A percentile compares a stretch with the other conserved stretches of the same genome.
Conservation (phyloP, 352 stramenopile species). For the Thraustotheca clavata region DNA sequence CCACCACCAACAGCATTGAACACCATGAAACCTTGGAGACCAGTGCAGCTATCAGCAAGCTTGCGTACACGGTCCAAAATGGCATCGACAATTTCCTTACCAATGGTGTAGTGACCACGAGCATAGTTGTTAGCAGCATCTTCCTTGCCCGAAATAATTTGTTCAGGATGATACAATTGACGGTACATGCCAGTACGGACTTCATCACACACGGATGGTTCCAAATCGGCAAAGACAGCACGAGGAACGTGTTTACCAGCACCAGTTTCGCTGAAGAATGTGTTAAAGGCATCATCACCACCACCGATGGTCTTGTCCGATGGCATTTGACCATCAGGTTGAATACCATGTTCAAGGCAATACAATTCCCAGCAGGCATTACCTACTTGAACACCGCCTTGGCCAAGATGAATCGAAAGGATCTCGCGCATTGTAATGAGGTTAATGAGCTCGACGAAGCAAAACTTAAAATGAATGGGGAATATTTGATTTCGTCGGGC, state of each 20-base stretch:
- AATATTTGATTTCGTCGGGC: too few species aligned
- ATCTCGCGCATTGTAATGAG: conserved; percentile 25
- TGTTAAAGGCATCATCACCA: conserved; percentile 50
- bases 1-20: conserved; percentile 96
- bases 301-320: not conserved
- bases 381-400: conserved; percentile 67
- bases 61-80: conserved; percentile 96
- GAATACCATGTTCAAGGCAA: conserved; percentile 37
- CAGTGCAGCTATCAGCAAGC: conserved; percentile 95
- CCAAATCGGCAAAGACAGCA: conserved; percentile 93
- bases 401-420: conserved; percentile 46
- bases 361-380: conserved; percentile 39
- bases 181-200: conserved; percentile 90
- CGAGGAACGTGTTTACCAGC: conserved; percentile 93
- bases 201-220: conserved; percentile 94
- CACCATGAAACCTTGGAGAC: conserved; percentile 96
- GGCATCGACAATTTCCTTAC: conserved; percentile 94
- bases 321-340: not conserved
- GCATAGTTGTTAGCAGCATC: conserved; percentile 85
- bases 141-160: conserved; percentile 96
- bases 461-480: conserved; percentile 8
- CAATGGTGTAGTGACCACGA: conserved; percentile 87
- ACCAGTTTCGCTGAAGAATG: conserved; percentile 51
- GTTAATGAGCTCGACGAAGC: conserved; percentile 10
- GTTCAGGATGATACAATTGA: conserved; percentile 94